Conservation (phyloP, 2,329 filamentous ascomycete genomes). For the Davidsoniella virescens region DNA sequence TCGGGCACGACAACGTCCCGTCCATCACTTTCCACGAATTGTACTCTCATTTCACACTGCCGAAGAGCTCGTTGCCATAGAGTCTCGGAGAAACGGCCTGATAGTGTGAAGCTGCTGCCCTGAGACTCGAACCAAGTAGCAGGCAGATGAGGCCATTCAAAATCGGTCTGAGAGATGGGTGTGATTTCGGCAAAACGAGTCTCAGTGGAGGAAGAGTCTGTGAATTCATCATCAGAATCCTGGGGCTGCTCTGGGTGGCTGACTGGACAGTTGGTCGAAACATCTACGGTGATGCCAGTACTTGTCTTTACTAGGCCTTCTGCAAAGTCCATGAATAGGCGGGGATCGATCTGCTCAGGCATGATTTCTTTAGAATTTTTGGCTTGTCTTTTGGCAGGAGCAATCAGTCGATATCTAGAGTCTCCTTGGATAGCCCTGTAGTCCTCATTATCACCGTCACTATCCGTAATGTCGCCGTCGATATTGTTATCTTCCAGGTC, state of each 20-base stretch:
- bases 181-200: conserved; percentile 3
- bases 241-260: neutral
- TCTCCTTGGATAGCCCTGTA: neutral
- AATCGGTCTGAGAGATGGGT: neutral
- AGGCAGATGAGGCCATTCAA: neutral
- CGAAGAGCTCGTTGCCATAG: conserved; percentile 11
- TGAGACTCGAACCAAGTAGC: neutral
- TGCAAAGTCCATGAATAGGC: conserved; percentile 3
- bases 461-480: neutral
- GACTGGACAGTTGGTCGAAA: too few species aligned
- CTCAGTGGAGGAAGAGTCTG: neutral
- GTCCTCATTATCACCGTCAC: neutral
- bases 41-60: neutral
- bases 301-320: neutral
- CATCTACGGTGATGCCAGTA: too few species aligned
- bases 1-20: neutral
- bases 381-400: neutral
- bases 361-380: neutral
- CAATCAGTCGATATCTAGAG: neutral
- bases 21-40: too few species aligned
- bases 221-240: neutral
- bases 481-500: neutral
- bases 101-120: conserved; percentile 4
- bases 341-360: conserved; percentile 8
- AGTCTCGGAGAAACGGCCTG: conserved; percentile 5